A percentile compares a stretch with the other conserved stretches of the same genome.
phyloP scores from a whole-genome alignment of 495 filamentous ascomycete genomes.

The Aspergillus haitiensis region DNA sequence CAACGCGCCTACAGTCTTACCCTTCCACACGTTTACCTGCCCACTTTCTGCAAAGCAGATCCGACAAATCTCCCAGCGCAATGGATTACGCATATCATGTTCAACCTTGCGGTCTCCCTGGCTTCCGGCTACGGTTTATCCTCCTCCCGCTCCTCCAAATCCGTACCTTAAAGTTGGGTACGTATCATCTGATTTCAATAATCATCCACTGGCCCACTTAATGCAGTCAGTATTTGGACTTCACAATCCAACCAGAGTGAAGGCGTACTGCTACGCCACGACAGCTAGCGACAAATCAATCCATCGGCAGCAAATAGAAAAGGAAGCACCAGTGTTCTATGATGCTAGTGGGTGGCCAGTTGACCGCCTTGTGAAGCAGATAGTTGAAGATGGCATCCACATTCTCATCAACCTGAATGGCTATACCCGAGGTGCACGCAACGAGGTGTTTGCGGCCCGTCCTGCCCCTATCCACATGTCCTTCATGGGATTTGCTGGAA shows the following conservation, averaged over 20 bases:
- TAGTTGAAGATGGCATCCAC: conserved; percentile 90
- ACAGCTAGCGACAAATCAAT: conserved; percentile 87
- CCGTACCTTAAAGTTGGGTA: conserved; percentile 91
- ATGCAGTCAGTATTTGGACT: conserved; percentile 99
- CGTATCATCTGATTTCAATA: conserved; percentile 98
- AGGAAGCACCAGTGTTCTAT: conserved; percentile 86
- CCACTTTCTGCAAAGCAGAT: conserved; percentile 92
- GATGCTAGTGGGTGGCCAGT: conserved; percentile 87
- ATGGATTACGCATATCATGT: conserved; percentile 88
- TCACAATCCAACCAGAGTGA: conserved; percentile 70
- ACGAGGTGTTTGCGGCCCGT: conserved; percentile 94
- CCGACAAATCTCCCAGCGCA: conserved; percentile 91
- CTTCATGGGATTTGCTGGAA: conserved; percentile 99
- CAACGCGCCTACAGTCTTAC: conserved; percentile 89
- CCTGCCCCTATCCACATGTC: conserved; percentile 98
- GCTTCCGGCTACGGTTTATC: conserved; percentile 79
- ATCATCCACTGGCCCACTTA: conserved; percentile 92
- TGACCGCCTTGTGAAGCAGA: conserved; percentile 83
- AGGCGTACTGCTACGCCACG: conserved; percentile 96
- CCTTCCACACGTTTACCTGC: conserved; percentile 98
- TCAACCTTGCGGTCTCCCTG: conserved; percentile 83
- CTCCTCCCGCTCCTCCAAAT: conserved; percentile 76
- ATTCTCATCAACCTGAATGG: conserved; percentile 97
- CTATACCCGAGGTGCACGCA: conserved; percentile 94
- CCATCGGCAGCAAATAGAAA: conserved; percentile 92